Evolutionary conservation across 176 grass and related monocot genomes (phyloP), one percentile per base, ranked within the genome.

Genomic region (Oryza longistaminata): DNA sequence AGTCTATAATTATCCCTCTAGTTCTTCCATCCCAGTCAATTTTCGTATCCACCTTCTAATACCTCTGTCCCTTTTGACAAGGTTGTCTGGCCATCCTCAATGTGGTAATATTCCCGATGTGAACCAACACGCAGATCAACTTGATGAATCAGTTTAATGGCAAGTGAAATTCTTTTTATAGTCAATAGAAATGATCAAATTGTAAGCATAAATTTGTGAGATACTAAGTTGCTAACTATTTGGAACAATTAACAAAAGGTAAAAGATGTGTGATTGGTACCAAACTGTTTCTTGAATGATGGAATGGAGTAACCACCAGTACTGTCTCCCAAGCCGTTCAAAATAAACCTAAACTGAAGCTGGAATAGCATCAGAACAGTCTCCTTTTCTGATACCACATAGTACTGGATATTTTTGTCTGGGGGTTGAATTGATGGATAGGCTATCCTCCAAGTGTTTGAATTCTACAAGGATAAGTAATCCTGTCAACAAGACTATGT

Each of bases 401-500:
- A 37, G 5, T 22, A 79, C 2, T 73, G 79, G 46, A 29, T 39
- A 68, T 7, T 69, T 76, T 77, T 70, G 9, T 53, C 45, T n/a
- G 21, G 65, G 26, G 64, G 82, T 64, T 71, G 16, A 44, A 53
- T 73, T 77, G 27, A 25, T 83, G 80, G 42, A 78, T 13, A 42
- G 10, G 7, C 44, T 72, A 78, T 50, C 53, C 22, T 14, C 40
- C 19, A 17, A 55, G 7, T 70, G 49, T 82, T 11, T 43, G 34
- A 70, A 70, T 53, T 50, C 29, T 65, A 52, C 73, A 83, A 52
- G 15, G 64, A 83, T 21, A 10, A 13, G 2, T 40, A 65, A 77
- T n/a, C 29, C 6, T 88, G 42, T 88, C 81, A 88, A 81, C 37
- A 68, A n/a, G 72, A 78, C 24, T 49, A 78, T 17, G 34, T 67